phyloP scores from a whole-genome alignment of 805 yeast genomes.

The Pichia cabralensis region DNA sequence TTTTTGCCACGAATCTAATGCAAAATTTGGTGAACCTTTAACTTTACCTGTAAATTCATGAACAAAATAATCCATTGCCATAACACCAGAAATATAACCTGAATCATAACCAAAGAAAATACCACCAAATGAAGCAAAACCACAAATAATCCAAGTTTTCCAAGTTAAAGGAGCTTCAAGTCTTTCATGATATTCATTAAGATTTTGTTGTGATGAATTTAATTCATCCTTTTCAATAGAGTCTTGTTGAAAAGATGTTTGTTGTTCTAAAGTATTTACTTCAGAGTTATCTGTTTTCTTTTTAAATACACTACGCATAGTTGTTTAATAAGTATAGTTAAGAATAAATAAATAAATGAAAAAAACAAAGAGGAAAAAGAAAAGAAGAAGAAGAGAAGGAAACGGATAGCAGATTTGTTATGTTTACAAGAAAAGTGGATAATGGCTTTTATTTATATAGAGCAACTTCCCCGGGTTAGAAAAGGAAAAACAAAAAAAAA shows the following conservation, averaged over 20 bases:
- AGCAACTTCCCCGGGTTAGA: no score
- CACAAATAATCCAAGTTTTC: constrained; percentile 31
- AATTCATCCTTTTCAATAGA: not conserved
- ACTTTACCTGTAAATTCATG: constrained; percentile 25
- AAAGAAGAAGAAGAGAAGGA: not conserved
- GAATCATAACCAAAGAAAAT: constrained; percentile 61
- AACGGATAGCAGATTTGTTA: no score
- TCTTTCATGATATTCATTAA: constrained; percentile 8
- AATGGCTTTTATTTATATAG: no score
- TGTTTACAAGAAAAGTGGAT: no score
- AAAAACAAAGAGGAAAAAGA: not conserved
- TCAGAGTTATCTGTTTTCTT: not conserved
- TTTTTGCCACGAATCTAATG: constrained; percentile 23
- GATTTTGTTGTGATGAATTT: not conserved
- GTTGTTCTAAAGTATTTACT: not conserved
- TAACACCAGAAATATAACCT: constrained; percentile 55
- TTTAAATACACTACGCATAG: no score
- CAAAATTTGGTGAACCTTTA: constrained; percentile 13
- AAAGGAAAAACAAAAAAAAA: no score
- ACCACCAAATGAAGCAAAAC: constrained; percentile 62
- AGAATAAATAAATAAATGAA: not conserved
- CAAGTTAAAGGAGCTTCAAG: constrained; percentile 30
- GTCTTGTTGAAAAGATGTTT: not conserved
- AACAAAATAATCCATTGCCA: constrained; percentile 47
- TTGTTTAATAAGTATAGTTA: not conserved